Percentiles rank a stretch among this genome's conserved stretches.
Evolutionary conservation across 108 stramenopile species (phyloP).

Genomic region (Conticribra guillardii): DNA sequence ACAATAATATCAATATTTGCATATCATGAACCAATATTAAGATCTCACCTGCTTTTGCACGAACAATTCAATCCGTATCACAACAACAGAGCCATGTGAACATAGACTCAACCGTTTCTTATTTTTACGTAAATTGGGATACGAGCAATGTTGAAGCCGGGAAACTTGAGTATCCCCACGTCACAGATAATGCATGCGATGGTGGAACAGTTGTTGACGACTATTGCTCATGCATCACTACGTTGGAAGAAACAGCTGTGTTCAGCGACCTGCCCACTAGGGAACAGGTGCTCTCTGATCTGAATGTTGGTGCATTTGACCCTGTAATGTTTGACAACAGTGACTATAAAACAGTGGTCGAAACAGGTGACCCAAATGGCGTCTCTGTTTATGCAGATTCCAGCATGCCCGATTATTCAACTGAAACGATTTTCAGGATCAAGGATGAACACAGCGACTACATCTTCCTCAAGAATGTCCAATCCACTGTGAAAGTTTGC

Average conservation of each 20-base stretch:
- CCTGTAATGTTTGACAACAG: background rate
- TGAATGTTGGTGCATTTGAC: constrained; percentile 40
- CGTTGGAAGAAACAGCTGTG: constrained; percentile 26
- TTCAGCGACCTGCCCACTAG: constrained; percentile 34
- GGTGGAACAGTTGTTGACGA: constrained; percentile 28
- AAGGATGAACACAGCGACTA: constrained; percentile 9
- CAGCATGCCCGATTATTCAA: constrained; percentile 1
- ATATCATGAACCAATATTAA: no score
- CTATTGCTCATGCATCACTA: constrained; percentile 43
- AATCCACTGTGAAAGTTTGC: constrained; percentile 13
- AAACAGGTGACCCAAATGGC: constrained; percentile 3
- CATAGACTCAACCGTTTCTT: constrained; percentile 20
- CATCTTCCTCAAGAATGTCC: constrained; percentile 43
- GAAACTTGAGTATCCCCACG: constrained; percentile 23
- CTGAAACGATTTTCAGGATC: constrained; percentile 34
- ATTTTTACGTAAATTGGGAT: constrained; percentile 37
- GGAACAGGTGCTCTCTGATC: constrained; percentile 18
- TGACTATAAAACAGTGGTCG: constrained; percentile 5
- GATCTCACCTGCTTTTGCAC: no score
- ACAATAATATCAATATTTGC: no score
- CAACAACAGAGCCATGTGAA: constrained; percentile 24
- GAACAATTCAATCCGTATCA: no score
- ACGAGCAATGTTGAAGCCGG: constrained; percentile 20
- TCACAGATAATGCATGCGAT: constrained; percentile 33
- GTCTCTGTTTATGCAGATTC: constrained; percentile 24